phyloP scores from a whole-genome alignment of 2,329 filamentous ascomycete species.

The Aspergillus ruber region DNA sequence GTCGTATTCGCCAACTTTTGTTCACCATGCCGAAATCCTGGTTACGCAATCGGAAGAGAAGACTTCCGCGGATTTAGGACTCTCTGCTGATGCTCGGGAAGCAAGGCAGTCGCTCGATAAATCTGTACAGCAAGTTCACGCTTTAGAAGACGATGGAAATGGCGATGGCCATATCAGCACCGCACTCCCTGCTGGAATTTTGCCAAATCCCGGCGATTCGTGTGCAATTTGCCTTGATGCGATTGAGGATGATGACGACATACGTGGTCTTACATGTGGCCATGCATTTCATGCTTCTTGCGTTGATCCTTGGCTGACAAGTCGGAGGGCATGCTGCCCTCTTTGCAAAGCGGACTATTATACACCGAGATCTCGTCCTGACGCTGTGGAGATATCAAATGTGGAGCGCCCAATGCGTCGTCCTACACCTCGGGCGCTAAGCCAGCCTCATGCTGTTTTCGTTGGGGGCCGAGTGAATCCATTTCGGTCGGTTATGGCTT shows the following conservation, averaged over 20 bases:
- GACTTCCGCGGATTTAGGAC: neutral
- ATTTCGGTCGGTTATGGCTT: conserved; percentile 28
- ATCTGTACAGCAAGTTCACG: conserved; percentile 22
- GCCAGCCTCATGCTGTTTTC: conserved; percentile 30
- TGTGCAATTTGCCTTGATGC: conserved; percentile 96
- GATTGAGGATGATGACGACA: conserved; percentile 90
- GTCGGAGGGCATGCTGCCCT: conserved; percentile 87
- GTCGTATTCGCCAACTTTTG: conserved; percentile 9
- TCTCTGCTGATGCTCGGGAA: conserved; percentile 4
- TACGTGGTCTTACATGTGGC: conserved; percentile 90
- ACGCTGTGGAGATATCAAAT: conserved; percentile 33
- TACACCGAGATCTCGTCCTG: conserved; percentile 77
- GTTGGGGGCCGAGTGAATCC: conserved; percentile 25
- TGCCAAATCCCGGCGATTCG: conserved; percentile 77
- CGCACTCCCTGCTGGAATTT: conserved; percentile 71
- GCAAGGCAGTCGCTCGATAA: conserved; percentile 9
- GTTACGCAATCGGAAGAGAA: conserved; percentile 14
- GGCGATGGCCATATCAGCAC: conserved; percentile 73
- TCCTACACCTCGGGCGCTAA: conserved; percentile 19
- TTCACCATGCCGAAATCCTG: conserved; percentile 8
- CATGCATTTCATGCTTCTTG: conserved; percentile 96
- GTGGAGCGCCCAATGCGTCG: conserved; percentile 27
- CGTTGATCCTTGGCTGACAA: conserved; percentile 93
- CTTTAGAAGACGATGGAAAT: conserved; percentile 65
- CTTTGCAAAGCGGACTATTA: conserved; percentile 98